These are phyloP conservation scores for Naganishia albida DNA, from an alignment of 1,284 basidiomycete species.

Conservation along the genomic window DNA sequence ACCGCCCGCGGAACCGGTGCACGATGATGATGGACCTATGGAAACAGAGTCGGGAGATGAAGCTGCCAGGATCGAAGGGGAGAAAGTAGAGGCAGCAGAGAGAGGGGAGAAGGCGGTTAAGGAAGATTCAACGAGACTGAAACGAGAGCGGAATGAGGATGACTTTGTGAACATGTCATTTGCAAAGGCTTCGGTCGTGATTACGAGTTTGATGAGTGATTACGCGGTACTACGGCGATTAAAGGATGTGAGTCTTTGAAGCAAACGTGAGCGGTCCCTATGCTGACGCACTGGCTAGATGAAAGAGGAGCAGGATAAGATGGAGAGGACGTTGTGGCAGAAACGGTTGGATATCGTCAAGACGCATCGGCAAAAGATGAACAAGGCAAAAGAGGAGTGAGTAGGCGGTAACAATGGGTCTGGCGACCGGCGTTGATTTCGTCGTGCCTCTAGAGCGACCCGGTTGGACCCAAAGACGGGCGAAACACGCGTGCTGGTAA, in stretches of 20 bases:
- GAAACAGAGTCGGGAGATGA: background rate
- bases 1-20: background rate
- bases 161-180: slow-evolving; percentile 24
- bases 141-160: slow-evolving; percentile 3
- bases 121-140: background rate
- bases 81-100: background rate
- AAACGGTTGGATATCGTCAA: slow-evolving; percentile 26
- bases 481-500: slow-evolving; percentile 7
- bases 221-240: slow-evolving; percentile 12
- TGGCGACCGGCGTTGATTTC: background rate
- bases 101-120: slow-evolving; percentile 1
- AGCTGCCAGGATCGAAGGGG: background rate
- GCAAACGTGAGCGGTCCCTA: background rate
- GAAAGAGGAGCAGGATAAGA: slow-evolving; percentile 17
- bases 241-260: slow-evolving; percentile 8
- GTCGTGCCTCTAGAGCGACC: background rate
- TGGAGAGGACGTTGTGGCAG: slow-evolving; percentile 22
- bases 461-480: slow-evolving; percentile 1
- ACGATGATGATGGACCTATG: background rate
- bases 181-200: background rate
- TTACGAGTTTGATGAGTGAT: slow-evolving; percentile 4
- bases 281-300: background rate
- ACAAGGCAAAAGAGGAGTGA: slow-evolving; percentile 21
- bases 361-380: slow-evolving; percentile 11
- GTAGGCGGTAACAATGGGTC: background rate